A percentile compares a stretch with the other conserved stretches of the same genome.
Evolutionary conservation across 1,284 basidiomycete species (phyloP).

Genomic region (Ganoderma resinaceum): DNA sequence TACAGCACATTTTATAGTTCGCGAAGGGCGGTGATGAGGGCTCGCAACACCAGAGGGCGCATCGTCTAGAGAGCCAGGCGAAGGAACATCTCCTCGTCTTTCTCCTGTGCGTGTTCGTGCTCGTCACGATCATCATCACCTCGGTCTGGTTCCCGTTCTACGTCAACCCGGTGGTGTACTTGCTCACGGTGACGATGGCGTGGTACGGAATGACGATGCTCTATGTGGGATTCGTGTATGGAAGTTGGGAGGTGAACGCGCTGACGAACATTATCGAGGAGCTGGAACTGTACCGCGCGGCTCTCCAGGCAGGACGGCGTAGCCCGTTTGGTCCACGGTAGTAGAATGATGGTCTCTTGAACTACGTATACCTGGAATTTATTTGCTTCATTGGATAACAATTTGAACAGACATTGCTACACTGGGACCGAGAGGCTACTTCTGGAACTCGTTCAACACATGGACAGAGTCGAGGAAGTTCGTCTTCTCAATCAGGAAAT

Average conservation of each 20-base stretch:
- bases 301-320: slow-evolving; percentile 31
- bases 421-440: slow-evolving; percentile 31
- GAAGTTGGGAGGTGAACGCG: slow-evolving; percentile 87
- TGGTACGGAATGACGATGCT: slow-evolving; percentile 89
- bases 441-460: slow-evolving; percentile 56
- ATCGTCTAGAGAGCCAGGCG: slow-evolving; percentile 76
- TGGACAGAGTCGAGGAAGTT: slow-evolving; percentile 49
- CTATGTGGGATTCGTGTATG: slow-evolving; percentile 90
- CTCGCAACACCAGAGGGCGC: slow-evolving; percentile 81
- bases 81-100: slow-evolving; percentile 70
- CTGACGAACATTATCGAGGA: slow-evolving; percentile 86
- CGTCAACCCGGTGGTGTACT: slow-evolving; percentile 72
- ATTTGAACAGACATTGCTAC: background rate
- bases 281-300: slow-evolving; percentile 66
- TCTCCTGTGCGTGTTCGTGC: slow-evolving; percentile 56
- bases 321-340: background rate
- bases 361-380: background rate
- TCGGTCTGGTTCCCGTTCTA: slow-evolving; percentile 73
- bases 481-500: slow-evolving; percentile 50
- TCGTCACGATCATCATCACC: slow-evolving; percentile 64
- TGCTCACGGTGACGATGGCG: slow-evolving; percentile 73
- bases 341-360: background rate
- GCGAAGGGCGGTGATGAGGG: slow-evolving; percentile 90
- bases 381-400: background rate
- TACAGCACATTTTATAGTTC: slow-evolving; percentile 50